Evolutionary conservation across 148 eudicot species (phyloP).

Genomic region (Dianthus caryophyllus): DNA sequence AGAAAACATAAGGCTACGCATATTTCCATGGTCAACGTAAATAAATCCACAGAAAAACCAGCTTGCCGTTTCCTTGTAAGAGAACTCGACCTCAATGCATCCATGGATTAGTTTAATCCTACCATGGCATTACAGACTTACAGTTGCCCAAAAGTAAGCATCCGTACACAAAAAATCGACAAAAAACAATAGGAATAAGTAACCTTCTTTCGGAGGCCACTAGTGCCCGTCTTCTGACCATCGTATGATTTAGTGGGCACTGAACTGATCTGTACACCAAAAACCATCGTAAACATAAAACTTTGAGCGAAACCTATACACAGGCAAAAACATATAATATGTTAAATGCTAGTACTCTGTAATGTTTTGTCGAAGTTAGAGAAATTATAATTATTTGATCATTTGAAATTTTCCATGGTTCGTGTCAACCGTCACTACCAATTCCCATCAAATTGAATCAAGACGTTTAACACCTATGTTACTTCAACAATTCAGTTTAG

Average conservation of each 20-base stretch:
- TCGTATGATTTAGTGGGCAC: conserved; percentile 75
- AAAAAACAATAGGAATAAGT: neutral
- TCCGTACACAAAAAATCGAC: neutral
- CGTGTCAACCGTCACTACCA: neutral
- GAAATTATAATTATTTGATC: no score
- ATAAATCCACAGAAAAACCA: no score
- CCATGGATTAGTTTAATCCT: no score
- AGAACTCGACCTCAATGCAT: no score
- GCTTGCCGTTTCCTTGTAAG: no score
- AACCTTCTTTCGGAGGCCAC: conserved; percentile 94
- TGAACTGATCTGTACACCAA: conserved; percentile 39
- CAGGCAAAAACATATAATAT: neutral
- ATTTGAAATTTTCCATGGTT: neutral
- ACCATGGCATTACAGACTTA: no score
- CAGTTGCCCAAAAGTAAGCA: no score
- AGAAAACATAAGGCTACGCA: conserved; percentile 14
- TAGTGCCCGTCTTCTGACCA: conserved; percentile 97
- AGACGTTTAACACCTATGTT: neutral
- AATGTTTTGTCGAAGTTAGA: no score
- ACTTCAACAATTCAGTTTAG: no score
- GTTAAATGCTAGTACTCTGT: neutral
- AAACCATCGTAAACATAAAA: conserved; percentile 4
- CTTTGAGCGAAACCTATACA: neutral
- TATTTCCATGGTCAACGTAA: no score
- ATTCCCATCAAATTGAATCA: neutral